Conservation (phyloP, 257 asterid genomes). For the Nyctanthes arbortristis region DNA sequence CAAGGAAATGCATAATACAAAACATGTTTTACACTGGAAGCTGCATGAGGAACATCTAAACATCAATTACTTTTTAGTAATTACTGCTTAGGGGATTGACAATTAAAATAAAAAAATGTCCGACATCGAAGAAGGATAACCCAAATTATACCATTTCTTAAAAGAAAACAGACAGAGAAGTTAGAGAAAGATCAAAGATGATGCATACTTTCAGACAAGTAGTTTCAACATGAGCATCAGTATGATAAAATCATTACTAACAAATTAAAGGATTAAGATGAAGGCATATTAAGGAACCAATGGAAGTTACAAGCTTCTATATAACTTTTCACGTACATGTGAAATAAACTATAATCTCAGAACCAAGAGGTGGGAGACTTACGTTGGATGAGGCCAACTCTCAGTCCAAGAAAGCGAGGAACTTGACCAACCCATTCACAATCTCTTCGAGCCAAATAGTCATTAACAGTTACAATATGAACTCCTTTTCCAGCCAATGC, state of each 20-base stretch:
- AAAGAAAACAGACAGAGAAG: neutral
- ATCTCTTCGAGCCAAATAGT: constrained; percentile 94
- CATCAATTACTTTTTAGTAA: neutral
- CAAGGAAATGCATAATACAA: neutral
- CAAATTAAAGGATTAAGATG: neutral
- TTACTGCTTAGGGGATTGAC: neutral
- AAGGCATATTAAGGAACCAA: constrained; percentile 1
- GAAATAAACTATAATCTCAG: constrained; percentile 16
- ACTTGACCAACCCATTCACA: constrained; percentile 99
- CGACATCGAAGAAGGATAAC: neutral
- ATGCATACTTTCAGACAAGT: neutral
- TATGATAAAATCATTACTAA: neutral
- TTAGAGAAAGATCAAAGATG: no score
- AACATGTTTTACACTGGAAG: neutral
- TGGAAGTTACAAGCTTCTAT: neutral
- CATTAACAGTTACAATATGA: constrained; percentile 91
- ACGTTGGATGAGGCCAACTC: constrained; percentile 99
- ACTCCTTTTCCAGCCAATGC: constrained; percentile 95
- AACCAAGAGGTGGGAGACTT: constrained; percentile 35
- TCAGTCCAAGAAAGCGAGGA: constrained; percentile 95
- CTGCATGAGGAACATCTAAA: neutral
- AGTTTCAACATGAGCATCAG: neutral
- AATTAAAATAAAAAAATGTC: neutral
- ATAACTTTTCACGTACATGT: constrained; percentile 8
- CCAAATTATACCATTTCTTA: neutral